Percentiles rank a stretch among this genome's conserved stretches.
These are phyloP conservation scores for Auriscalpium orientale DNA, from an alignment of 768 basidiomycete species.

Conservation along the genomic window DNA sequence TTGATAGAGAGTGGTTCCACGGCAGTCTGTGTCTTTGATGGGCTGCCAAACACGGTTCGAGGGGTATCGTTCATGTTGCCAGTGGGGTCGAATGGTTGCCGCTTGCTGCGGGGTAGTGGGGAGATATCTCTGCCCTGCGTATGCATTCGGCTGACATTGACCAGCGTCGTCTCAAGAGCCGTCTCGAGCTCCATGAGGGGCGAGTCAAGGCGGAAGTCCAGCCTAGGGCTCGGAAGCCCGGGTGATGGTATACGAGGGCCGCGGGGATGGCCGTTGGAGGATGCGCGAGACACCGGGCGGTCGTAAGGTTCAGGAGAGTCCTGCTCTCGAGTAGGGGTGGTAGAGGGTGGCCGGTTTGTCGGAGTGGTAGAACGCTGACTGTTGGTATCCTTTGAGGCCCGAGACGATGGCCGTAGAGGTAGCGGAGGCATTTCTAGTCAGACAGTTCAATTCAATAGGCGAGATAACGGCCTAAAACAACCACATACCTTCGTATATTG, in stretches of 20 bases:
- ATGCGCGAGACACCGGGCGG: conserved; percentile 39
- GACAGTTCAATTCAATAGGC: conserved; percentile 1
- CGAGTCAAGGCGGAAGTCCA: conserved; percentile 25
- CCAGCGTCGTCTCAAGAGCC: conserved; percentile 32
- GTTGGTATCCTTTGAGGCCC: conserved; percentile 36
- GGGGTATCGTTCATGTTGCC: conserved; percentile 49
- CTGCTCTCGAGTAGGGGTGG: conserved; percentile 27
- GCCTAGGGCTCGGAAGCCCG: conserved; percentile 41
- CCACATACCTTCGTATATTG: conserved; percentile 69
- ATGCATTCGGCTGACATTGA: conserved; percentile 19
- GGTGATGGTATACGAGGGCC: conserved; percentile 77
- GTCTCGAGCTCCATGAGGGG: conserved; percentile 41
- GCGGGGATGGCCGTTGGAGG: conserved; percentile 53
- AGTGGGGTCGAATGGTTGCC: conserved; percentile 54
- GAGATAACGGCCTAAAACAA: conserved; percentile 2
- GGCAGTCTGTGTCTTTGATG: conserved; percentile 29
- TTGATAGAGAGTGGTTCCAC: conserved; percentile 80
- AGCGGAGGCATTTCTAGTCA: conserved; percentile 52
- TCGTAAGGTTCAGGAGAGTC: conserved; percentile 29
- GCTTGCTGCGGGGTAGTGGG: conserved; percentile 62
- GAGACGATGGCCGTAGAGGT: conserved; percentile 47
- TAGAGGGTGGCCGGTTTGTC: conserved; percentile 30
- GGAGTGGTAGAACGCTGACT: conserved; percentile 41
- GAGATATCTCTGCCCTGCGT: conserved; percentile 29
- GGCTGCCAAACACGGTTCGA: conserved; percentile 26